Evolutionary conservation across 257 asterid species (phyloP).

Genomic region (Scutellaria barbata): DNA sequence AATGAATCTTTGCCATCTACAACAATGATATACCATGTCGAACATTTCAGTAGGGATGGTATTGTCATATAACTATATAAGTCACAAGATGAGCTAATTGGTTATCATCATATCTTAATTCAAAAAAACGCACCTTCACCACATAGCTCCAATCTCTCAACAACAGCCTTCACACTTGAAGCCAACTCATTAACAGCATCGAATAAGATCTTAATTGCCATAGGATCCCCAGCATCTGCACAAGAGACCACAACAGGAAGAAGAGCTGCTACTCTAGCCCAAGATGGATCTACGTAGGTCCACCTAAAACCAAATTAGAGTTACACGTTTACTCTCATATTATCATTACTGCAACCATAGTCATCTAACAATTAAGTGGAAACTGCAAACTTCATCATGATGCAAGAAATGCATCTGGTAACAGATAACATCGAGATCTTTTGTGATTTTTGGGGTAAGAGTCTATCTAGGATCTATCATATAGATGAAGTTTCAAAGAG

Average conservation of each 20-base stretch:
- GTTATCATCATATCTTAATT: background rate
- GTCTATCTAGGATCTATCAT: background rate
- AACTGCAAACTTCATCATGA: background rate
- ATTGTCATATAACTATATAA: background rate
- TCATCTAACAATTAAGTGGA: slow-evolving; percentile 10
- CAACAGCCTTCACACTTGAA: slow-evolving; percentile 83
- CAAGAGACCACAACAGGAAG: slow-evolving; percentile 71
- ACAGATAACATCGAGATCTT: background rate
- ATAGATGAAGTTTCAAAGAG: background rate
- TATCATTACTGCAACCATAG: background rate
- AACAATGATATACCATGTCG: background rate
- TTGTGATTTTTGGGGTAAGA: background rate
- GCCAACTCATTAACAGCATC: slow-evolving; percentile 75
- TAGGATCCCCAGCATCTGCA: slow-evolving; percentile 73
- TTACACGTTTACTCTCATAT: slow-evolving; percentile 15
- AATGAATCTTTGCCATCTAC: slow-evolving; percentile 68
- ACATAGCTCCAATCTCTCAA: slow-evolving; percentile 64
- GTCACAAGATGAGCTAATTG: slow-evolving; percentile 3
- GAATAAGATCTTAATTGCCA: slow-evolving; percentile 62
- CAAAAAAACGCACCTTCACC: slow-evolving; percentile 63
- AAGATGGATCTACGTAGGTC: slow-evolving; percentile 80
- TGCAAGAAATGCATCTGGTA: too few species aligned
- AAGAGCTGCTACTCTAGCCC: slow-evolving; percentile 82
- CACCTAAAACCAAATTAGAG: slow-evolving; percentile 58
- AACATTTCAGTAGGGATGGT: slow-evolving; percentile 19